Evolutionary conservation across 192 early-diverging fungal genomes (phyloP), one percentile per base, ranked within the genome.

Genomic region (Entophlyctis luteolus): DNA sequence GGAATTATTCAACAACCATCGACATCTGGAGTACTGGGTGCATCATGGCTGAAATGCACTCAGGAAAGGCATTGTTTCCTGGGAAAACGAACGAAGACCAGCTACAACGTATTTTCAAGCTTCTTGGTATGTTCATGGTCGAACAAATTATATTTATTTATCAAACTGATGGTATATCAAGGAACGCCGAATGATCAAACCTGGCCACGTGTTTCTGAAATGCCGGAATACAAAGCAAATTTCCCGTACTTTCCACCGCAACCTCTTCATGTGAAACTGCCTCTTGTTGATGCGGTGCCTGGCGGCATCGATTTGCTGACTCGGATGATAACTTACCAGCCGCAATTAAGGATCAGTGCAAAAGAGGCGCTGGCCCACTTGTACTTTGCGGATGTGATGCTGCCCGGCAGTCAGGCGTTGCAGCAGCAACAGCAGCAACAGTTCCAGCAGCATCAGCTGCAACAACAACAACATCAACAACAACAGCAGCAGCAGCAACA

Each of bases 21-120:
- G 96, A 98, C 69, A 95, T 98, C 31, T 98, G 96, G 96, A 93
- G 91, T 32, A 90, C 90, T 12, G 96, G 96, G 38, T 98, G 96
- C 75, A 98, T 98, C 73, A 94, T 98, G 91, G 96, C 96, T 20
- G 89, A 84, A 56, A 78, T 83, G 68, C 74, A 74, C 65, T 74
- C 78, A 23, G 95, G 97, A 35, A 87, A 92, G 49, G 94, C 97
- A 25, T 81, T 99, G 46, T 98, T 99, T 67, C 89, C 95, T 3
- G 97, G 97, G 55, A 91, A 88, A 27, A 94, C 92, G 12, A 89
- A 92, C 47, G 78, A 86, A 45, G 93, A 95, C 74, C 94, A 99
- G 75, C 72, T 99, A 36, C 62, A 89, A 37, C 83, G 90, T 49
- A 97, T 99, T 59, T 98, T 95, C 83, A 95, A 95, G 76, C 71